phyloP scores from a whole-genome alignment of 768 basidiomycete species.

The Phylloporus sp. region DNA sequence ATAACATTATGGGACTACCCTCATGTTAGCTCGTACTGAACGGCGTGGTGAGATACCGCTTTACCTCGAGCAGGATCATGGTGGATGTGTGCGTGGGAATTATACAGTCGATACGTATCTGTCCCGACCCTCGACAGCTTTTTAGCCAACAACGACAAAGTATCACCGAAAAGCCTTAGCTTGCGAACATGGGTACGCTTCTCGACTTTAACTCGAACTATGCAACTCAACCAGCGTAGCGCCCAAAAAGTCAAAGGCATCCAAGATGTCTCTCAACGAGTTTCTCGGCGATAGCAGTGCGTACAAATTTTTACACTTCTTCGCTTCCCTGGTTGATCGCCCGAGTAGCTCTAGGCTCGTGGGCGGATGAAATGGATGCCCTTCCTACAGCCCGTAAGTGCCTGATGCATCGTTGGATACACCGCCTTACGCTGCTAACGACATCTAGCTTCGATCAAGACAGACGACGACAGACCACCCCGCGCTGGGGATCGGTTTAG shows the following conservation, averaged over 20 bases:
- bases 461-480: slow-evolving; percentile 54
- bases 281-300: slow-evolving; percentile 84
- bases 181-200: slow-evolving; percentile 26
- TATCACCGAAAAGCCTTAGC: slow-evolving; percentile 10
- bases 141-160: slow-evolving; percentile 10
- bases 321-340: slow-evolving; percentile 12
- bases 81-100: slow-evolving; percentile 29
- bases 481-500: slow-evolving; percentile 51
- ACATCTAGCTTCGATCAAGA: slow-evolving; percentile 58
- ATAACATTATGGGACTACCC: slow-evolving; percentile 84
- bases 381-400: slow-evolving; percentile 90
- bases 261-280: slow-evolving; percentile 90
- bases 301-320: slow-evolving; percentile 29
- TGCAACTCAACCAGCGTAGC: slow-evolving; percentile 40
- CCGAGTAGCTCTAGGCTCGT: slow-evolving; percentile 74
- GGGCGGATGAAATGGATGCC: slow-evolving; percentile 98
- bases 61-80: slow-evolving; percentile 87
- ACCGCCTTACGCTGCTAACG: slow-evolving; percentile 11
- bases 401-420: slow-evolving; percentile 2
- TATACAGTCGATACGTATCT: slow-evolving; percentile 15
- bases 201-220: background rate
- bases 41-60: background rate
- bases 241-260: slow-evolving; percentile 76
- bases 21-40: slow-evolving; percentile 6
- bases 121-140: slow-evolving; percentile 15